These are phyloP conservation scores for Chenopodium formosanum DNA, from an alignment of 148 eudicot species.

Conservation along the genomic window DNA sequence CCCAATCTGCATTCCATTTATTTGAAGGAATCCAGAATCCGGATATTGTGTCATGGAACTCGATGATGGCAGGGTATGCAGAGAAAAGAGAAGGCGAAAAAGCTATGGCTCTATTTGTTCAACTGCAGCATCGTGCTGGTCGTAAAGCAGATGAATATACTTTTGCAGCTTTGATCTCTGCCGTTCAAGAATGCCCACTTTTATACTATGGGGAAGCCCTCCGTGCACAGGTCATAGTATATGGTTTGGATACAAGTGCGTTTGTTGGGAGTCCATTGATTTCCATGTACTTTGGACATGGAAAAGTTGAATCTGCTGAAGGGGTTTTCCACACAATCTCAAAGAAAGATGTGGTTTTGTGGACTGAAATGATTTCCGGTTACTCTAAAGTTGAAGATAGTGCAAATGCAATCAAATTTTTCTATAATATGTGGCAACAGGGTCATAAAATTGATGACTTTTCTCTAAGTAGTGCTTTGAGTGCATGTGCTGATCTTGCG, in stretches of 20 bases:
- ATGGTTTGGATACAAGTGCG: conserved; percentile 53
- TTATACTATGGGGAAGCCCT: conserved; percentile 57
- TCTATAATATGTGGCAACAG: conserved; percentile 51
- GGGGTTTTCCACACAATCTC: conserved; percentile 46
- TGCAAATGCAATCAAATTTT: conserved; percentile 56
- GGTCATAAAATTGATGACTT: conserved; percentile 59
- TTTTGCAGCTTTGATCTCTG: conserved; percentile 64
- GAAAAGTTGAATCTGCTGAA: conserved; percentile 48
- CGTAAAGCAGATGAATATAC: conserved; percentile 76
- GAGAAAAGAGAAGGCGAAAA: conserved; percentile 56
- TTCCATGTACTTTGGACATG: conserved; percentile 71
- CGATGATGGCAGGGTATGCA: conserved; percentile 76
- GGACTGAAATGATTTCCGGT: conserved; percentile 86
- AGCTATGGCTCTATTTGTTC: conserved; percentile 56
- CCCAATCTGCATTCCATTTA: conserved; percentile 41
- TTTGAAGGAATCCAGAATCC: conserved; percentile 54
- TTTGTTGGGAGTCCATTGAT: conserved; percentile 63
- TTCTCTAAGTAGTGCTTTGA: conserved; percentile 61
- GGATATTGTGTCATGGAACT: conserved; percentile 82
- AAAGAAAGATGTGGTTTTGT: conserved; percentile 61
- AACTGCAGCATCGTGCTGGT: conserved; percentile 31
- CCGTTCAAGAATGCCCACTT: conserved; percentile 41
- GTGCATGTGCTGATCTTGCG: conserved; percentile 86
- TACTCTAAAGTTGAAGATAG: conserved; percentile 52
- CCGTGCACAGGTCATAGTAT: conserved; percentile 54